Evolutionary conservation across 2,329 filamentous ascomycete species (phyloP).

Genomic region (Penicillium digitatum): DNA sequence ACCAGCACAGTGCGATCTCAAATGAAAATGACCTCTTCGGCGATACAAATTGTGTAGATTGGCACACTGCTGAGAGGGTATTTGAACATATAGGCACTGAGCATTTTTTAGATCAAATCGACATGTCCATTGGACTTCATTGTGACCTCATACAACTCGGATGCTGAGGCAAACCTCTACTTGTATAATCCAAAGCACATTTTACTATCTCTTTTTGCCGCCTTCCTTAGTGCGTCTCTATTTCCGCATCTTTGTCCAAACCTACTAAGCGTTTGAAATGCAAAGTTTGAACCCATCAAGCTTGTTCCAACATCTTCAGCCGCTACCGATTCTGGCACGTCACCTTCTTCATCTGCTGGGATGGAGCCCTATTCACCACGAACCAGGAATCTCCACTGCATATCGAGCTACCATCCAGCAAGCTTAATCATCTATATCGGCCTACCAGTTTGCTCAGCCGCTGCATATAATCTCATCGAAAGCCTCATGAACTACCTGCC

Average conservation of each 20-base stretch:
- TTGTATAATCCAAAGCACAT: slow-evolving; percentile 33
- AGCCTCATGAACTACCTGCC: slow-evolving; percentile 39
- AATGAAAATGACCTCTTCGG: neutral
- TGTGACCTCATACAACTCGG: slow-evolving; percentile 12
- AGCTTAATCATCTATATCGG: slow-evolving; percentile 33
- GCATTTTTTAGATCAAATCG: neutral
- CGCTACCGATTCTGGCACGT: slow-evolving; percentile 35
- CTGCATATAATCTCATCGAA: slow-evolving; percentile 38
- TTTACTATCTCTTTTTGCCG: slow-evolving; percentile 33
- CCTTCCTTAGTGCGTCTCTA: slow-evolving; percentile 30
- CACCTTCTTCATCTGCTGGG: slow-evolving; percentile 38
- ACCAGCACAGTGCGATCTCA: neutral
- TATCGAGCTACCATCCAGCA: slow-evolving; percentile 29
- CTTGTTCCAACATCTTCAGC: slow-evolving; percentile 5
- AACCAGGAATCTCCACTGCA: slow-evolving; percentile 36
- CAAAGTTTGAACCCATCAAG: neutral
- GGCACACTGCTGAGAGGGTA: neutral
- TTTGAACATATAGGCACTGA: slow-evolving; percentile 3
- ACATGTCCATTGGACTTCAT: neutral
- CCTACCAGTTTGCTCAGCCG: slow-evolving; percentile 38
- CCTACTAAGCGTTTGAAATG: slow-evolving; percentile 24
- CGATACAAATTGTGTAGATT: neutral
- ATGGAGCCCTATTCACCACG: slow-evolving; percentile 34
- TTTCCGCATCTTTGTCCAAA: slow-evolving; percentile 32
- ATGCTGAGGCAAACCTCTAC: slow-evolving; percentile 16